These are phyloP conservation scores for Schoenoplectus tabernaemontani DNA, from an alignment of 202 grass and related monocot genomes.

Conservation along the genomic window DNA sequence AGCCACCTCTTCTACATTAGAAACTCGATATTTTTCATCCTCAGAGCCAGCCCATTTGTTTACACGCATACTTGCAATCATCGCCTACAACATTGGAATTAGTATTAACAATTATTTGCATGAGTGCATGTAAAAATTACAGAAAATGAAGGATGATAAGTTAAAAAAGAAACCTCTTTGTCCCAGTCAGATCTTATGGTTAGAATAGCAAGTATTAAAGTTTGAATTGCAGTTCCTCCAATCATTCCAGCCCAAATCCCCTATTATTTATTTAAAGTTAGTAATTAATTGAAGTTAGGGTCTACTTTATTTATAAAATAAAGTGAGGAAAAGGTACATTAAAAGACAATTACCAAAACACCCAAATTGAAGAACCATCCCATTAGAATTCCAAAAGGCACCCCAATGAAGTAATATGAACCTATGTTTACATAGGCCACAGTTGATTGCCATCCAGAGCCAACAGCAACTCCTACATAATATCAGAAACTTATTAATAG, in stretches of 20 bases:
- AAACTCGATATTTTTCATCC: not conserved
- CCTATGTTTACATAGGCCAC: conserved; percentile 94
- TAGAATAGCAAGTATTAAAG: conserved; percentile 52
- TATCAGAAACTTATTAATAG: not conserved
- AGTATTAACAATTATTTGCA: not conserved
- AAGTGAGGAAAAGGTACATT: not conserved
- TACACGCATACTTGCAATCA: conserved; percentile 52
- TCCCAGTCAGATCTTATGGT: conserved; percentile 88
- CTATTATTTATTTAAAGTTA: conserved; percentile 22
- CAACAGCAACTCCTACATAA: conserved; percentile 75
- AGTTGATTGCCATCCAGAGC: conserved; percentile 80
- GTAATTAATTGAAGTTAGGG: not conserved
- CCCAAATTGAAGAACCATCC: conserved; percentile 80
- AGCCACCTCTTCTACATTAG: conserved; percentile 4
- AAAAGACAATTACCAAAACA: conserved; percentile 49
- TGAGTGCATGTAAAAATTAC: not conserved
- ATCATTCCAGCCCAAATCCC: conserved; percentile 98
- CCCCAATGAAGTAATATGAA: conserved; percentile 68
- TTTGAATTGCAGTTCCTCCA: conserved; percentile 82
- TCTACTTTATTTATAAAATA: not conserved
- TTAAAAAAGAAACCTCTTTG: conserved; percentile 46
- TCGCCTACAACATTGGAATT: conserved; percentile 37
- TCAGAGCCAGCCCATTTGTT: conserved; percentile 28
- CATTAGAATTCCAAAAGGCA: conserved; percentile 75
- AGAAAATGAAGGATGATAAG: not conserved